Evolutionary conservation across 805 yeast genomes (phyloP).

Genomic region (Candida boleticola): DNA sequence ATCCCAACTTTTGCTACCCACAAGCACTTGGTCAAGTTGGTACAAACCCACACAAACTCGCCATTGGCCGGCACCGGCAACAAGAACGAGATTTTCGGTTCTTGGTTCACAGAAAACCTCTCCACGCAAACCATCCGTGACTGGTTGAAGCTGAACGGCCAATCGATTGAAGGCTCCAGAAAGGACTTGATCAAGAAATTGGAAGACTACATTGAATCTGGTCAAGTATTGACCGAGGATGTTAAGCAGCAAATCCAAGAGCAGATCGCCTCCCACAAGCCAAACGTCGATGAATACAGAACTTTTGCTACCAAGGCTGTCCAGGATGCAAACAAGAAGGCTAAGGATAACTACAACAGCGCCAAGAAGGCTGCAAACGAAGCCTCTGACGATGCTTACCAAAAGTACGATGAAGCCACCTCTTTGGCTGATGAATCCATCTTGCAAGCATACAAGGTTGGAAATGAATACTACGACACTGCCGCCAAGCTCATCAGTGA

Average conservation of each 20-base stretch:
- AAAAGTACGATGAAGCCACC: constrained; percentile 12
- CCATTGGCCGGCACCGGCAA: constrained; percentile 21
- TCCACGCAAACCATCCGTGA: constrained; percentile 34
- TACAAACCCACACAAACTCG: constrained; percentile 32
- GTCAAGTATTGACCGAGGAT: constrained; percentile 4
- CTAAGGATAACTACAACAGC: constrained; percentile 7
- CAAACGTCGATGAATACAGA: constrained; percentile 15
- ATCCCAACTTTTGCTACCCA: constrained; percentile 40
- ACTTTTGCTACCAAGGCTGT: constrained; percentile 19
- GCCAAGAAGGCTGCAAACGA: constrained; percentile 3
- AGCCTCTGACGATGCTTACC: constrained; percentile 4
- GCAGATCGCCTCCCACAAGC: constrained; percentile 18
- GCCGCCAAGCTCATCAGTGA: constrained; percentile 14
- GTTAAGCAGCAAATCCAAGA: constrained; percentile 10
- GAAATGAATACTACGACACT: constrained; percentile 17
- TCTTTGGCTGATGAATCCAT: constrained; percentile 17
- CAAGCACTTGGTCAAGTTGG: constrained; percentile 37
- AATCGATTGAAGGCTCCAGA: constrained; percentile 20
- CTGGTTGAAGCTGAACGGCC: constrained; percentile 38
- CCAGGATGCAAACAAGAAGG: constrained; percentile 6
- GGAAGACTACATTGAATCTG: constrained; percentile 5
- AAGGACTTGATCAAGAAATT: constrained; percentile 19
- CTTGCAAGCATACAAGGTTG: constrained; percentile 14
- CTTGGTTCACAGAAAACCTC: constrained; percentile 35
- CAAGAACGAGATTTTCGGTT: constrained; percentile 20